Evolutionary conservation across 2,329 filamentous ascomycete genomes (phyloP).

Genomic region (Trichoderma sp.): DNA sequence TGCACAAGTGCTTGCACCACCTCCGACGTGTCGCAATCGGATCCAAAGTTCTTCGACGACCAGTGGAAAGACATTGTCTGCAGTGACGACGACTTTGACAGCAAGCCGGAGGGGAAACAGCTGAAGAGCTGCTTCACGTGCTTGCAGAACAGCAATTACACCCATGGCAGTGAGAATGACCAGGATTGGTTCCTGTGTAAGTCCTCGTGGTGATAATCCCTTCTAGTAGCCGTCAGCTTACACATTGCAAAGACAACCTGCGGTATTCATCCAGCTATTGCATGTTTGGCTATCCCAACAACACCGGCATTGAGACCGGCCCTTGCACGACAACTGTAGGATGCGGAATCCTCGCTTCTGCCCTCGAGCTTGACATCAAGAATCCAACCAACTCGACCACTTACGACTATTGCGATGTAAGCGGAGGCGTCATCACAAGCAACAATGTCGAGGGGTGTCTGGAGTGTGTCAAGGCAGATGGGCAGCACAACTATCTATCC

Average conservation of each 20-base stretch:
- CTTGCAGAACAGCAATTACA: conserved; percentile 50
- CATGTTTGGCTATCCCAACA: conserved; percentile 51
- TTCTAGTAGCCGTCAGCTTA: not conserved
- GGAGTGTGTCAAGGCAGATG: conserved; percentile 44
- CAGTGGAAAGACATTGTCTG: conserved; percentile 47
- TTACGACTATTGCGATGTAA: conserved; percentile 48
- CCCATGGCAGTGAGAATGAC: conserved; percentile 48
- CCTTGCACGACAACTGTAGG: conserved; percentile 52
- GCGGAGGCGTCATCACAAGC: conserved; percentile 35
- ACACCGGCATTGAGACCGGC: conserved; percentile 41
- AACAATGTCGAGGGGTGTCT: conserved; percentile 40
- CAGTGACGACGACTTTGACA: conserved; percentile 42
- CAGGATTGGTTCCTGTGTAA: conserved; percentile 56
- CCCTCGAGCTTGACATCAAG: conserved; percentile 41
- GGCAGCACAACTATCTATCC: conserved; percentile 43
- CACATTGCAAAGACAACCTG: conserved; percentile 45
- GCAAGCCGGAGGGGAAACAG: conserved; percentile 40
- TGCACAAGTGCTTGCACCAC: conserved; percentile 51
- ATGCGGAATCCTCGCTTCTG: conserved; percentile 44
- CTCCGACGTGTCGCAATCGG: conserved; percentile 40
- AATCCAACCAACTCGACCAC: conserved; percentile 33
- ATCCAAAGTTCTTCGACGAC: conserved; percentile 47
- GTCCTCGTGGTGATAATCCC: conserved; percentile 25
- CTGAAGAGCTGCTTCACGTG: conserved; percentile 52
- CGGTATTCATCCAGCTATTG: conserved; percentile 52